These are phyloP conservation scores for Penicillium crustosum DNA, from an alignment of 2,329 filamentous ascomycete genomes.

Conservation along the genomic window DNA sequence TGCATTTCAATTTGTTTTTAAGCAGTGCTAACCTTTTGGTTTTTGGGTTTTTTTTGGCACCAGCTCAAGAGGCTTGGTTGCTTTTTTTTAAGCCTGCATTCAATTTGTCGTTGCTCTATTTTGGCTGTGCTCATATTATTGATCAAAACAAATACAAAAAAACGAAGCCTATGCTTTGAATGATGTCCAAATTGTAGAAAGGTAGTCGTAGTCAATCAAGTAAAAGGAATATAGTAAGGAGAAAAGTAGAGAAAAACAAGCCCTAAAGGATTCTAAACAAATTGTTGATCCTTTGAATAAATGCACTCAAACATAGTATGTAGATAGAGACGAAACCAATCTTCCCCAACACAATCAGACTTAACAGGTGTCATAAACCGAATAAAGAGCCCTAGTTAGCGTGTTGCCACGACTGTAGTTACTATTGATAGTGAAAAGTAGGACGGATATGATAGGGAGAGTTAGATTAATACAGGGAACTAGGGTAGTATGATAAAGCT, in stretches of 20 bases:
- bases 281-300: neutral
- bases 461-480: neutral
- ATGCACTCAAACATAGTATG: neutral
- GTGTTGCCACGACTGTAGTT: neutral
- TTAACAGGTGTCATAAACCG: neutral
- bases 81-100: neutral
- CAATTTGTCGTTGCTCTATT: neutral
- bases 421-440: neutral
- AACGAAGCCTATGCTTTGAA: neutral
- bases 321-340: neutral
- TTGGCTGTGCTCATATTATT: neutral
- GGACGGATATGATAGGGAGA: no score
- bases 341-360: neutral
- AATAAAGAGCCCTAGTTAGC: neutral
- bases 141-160: neutral
- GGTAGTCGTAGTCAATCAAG: neutral
- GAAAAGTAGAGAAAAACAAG: neutral
- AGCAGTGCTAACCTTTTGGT: no score
- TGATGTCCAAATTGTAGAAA: neutral
- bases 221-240: neutral
- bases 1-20: neutral
- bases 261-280: neutral
- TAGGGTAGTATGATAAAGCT: neutral
- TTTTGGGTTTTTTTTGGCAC: no score
- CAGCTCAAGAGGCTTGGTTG: no score